phyloP scores from a whole-genome alignment of 2,329 filamentous ascomycete species.

The Talaromyces funiculosus region DNA sequence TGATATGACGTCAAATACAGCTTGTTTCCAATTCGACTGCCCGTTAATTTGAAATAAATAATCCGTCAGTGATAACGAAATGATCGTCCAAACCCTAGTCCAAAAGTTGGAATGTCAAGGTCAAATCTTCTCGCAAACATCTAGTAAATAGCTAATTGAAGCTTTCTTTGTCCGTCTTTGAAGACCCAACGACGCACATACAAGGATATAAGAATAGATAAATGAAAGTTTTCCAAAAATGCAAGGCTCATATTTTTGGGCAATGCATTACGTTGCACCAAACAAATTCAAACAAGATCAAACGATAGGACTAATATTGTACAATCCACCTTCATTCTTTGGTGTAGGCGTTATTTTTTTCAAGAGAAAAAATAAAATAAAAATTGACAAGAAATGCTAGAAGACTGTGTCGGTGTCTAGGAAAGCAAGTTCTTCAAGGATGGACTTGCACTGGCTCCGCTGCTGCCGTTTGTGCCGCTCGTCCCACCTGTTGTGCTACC shows the following conservation, averaged over 20 bases:
- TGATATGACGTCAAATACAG: neutral
- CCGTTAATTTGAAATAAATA: neutral
- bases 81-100: no score
- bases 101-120: neutral
- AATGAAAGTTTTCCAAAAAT: neutral
- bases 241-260: slow-evolving; percentile 1
- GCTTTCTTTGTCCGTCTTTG: neutral
- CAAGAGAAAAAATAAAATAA: no score
- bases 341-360: neutral
- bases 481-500: neutral
- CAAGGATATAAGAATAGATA: slow-evolving; percentile 5
- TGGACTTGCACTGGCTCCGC: slow-evolving; percentile 70
- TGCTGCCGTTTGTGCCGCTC: slow-evolving; percentile 18
- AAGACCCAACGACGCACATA: neutral
- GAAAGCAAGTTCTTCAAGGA: slow-evolving; percentile 69
- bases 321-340: neutral
- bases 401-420: slow-evolving; percentile 30
- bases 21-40: no score
- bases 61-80: no score
- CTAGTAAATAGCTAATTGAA: neutral
- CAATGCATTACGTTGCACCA: neutral
- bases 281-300: neutral
- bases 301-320: slow-evolving; percentile 1
- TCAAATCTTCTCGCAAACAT: neutral
- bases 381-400: neutral